Conservation (phyloP, 345 rosid genomes). For the Camelina sativa region DNA sequence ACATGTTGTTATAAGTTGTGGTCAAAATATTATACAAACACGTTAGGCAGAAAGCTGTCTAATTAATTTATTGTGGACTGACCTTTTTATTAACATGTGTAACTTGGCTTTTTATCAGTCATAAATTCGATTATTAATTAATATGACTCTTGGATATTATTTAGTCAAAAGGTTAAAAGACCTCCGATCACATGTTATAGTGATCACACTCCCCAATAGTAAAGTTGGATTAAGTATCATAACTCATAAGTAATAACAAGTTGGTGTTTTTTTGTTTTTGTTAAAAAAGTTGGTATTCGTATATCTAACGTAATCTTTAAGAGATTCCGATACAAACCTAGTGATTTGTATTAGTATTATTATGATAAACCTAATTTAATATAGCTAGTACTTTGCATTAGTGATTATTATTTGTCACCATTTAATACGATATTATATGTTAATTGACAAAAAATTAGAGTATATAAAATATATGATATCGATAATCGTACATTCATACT, state of each 20-base stretch:
- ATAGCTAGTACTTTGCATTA: too few relatives aligned
- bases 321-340: too few relatives aligned
- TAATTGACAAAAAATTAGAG: too few relatives aligned
- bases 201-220: conserved; percentile 35
- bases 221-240: conserved; percentile 25
- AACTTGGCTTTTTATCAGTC: conserved; percentile 19
- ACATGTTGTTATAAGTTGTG: conserved; percentile 26
- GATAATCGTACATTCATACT: background rate
- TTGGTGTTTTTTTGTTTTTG: background rate
- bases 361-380: too few relatives aligned
- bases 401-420: too few relatives aligned
- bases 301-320: too few relatives aligned
- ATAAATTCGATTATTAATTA: conserved; percentile 31
- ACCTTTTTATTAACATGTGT: conserved; percentile 38
- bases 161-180: conserved; percentile 28
- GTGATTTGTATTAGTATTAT: too few relatives aligned
- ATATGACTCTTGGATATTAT: conserved; percentile 6
- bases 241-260: background rate
- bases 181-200: conserved; percentile 32
- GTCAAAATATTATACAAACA: background rate
- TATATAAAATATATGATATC: background rate
- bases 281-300: background rate
- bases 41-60: conserved; percentile 32
- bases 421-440: too few relatives aligned
- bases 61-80: conserved; percentile 17